Evolutionary conservation across 1,284 basidiomycete genomes (phyloP).

Genomic region (Tranzscheliella williamsii): DNA sequence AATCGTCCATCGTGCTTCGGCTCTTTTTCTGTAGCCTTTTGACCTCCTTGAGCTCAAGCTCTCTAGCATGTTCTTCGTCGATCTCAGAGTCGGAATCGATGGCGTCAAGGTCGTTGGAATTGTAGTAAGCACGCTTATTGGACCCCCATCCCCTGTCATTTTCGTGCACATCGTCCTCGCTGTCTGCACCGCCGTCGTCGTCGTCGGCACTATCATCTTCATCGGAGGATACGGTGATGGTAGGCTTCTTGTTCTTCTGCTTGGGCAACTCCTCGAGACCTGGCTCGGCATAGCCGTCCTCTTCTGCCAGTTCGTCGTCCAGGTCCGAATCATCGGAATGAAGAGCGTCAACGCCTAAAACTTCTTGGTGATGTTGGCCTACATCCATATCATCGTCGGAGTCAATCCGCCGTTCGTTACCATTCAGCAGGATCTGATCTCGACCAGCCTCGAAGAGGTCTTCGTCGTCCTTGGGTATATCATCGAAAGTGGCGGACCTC

Average conservation of each 20-base stretch:
- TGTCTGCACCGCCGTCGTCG: slow-evolving; percentile 70
- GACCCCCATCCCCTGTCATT: slow-evolving; percentile 65
- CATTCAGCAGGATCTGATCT: slow-evolving; percentile 75
- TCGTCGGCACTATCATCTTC: slow-evolving; percentile 39
- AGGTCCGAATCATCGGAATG: slow-evolving; percentile 38
- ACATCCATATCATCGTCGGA: slow-evolving; percentile 43
- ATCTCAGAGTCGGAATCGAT: slow-evolving; percentile 58
- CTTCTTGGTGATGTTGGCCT: slow-evolving; percentile 45
- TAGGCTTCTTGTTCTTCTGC: slow-evolving; percentile 15
- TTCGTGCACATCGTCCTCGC: slow-evolving; percentile 66
- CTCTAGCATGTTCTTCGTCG: slow-evolving; percentile 61
- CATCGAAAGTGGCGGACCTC: slow-evolving; percentile 33
- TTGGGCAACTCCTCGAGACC: slow-evolving; percentile 28
- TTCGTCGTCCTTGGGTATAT: slow-evolving; percentile 49
- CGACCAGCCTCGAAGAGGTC: slow-evolving; percentile 62
- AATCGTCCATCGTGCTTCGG: slow-evolving; percentile 73
- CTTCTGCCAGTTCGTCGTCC: slow-evolving; percentile 35
- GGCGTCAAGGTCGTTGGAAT: slow-evolving; percentile 51
- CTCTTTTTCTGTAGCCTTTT: slow-evolving; percentile 76
- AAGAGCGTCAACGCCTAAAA: slow-evolving; percentile 44
- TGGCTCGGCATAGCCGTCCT: slow-evolving; percentile 60
- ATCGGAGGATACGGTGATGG: slow-evolving; percentile 25
- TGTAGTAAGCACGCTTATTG: slow-evolving; percentile 59
- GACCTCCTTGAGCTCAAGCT: slow-evolving; percentile 85
- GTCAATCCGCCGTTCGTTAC: slow-evolving; percentile 22